A percentile compares a stretch with the other conserved stretches of the same genome.
These are phyloP conservation scores for Quercus phellos DNA, from an alignment of 331 rosid species.

Conservation along the genomic window DNA sequence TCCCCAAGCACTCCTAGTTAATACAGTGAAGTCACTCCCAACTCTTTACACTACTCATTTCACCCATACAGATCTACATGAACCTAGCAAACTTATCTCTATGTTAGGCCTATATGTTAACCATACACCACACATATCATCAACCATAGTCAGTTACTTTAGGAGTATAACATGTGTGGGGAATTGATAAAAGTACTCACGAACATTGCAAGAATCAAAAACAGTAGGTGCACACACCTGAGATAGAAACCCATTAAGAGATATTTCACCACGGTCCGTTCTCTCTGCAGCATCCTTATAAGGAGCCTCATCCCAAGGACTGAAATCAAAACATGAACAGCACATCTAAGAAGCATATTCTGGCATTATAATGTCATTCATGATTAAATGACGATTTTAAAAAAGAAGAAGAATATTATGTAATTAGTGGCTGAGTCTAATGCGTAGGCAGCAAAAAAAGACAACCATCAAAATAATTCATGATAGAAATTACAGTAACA, in stretches of 20 bases:
- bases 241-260: constrained; percentile 66
- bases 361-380: constrained; percentile 15
- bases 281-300: constrained; percentile 67
- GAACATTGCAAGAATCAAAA: constrained; percentile 8
- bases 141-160: neutral
- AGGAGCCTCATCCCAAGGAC: constrained; percentile 86
- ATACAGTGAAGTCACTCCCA: too few relatives aligned
- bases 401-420: constrained; percentile 2
- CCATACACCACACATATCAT: neutral
- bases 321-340: constrained; percentile 42
- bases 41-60: too few relatives aligned
- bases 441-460: neutral
- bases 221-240: constrained; percentile 42
- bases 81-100: neutral
- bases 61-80: too few relatives aligned
- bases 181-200: neutral
- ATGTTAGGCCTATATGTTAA: neutral
- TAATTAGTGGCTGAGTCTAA: neutral
- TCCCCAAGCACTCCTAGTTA: too few relatives aligned
- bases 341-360: constrained; percentile 23
- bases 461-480: neutral
- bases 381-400: constrained; percentile 5
- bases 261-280: constrained; percentile 57
- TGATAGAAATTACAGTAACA: neutral
- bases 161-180: neutral